Conservation (phyloP, 2,329 filamentous ascomycete genomes). For the Ceratocystis eucalypticola region DNA sequence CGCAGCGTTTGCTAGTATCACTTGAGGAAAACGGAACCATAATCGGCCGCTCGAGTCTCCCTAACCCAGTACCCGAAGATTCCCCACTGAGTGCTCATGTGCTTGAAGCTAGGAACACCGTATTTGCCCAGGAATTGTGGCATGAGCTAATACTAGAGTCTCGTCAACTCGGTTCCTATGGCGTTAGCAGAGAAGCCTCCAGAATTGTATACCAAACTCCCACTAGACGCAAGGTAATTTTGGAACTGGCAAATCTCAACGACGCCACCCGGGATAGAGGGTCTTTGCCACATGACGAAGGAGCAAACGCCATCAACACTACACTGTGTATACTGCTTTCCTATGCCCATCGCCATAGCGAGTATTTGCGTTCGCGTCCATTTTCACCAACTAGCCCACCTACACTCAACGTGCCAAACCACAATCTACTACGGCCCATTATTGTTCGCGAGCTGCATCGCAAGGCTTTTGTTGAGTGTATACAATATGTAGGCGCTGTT, state of each 20-base stretch:
- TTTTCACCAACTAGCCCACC: constrained; percentile 29
- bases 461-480: constrained; percentile 29
- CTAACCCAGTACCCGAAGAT: constrained; percentile 38
- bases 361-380: constrained; percentile 52
- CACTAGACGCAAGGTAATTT: constrained; percentile 41
- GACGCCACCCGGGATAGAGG: constrained; percentile 32
- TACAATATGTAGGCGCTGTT: constrained; percentile 33
- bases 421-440: constrained; percentile 39
- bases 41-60: constrained; percentile 40
- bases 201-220: constrained; percentile 43
- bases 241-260: constrained; percentile 50
- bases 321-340: constrained; percentile 63
- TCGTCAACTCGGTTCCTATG: constrained; percentile 55
- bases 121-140: constrained; percentile 78
- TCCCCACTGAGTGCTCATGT: constrained; percentile 54
- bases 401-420: constrained; percentile 30
- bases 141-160: constrained; percentile 78
- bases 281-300: constrained; percentile 30
- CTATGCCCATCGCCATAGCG: constrained; percentile 65
- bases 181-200: constrained; percentile 50
- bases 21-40: constrained; percentile 42
- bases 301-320: constrained; percentile 54
- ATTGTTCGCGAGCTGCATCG: constrained; percentile 37
- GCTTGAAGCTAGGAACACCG: constrained; percentile 60
- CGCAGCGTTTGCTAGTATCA: constrained; percentile 52